Percentiles rank a stretch among this genome's conserved stretches.
These are phyloP conservation scores for Rhizopus stolonifer DNA, from an alignment of 371 early-diverging fungal species.

Conservation along the genomic window DNA sequence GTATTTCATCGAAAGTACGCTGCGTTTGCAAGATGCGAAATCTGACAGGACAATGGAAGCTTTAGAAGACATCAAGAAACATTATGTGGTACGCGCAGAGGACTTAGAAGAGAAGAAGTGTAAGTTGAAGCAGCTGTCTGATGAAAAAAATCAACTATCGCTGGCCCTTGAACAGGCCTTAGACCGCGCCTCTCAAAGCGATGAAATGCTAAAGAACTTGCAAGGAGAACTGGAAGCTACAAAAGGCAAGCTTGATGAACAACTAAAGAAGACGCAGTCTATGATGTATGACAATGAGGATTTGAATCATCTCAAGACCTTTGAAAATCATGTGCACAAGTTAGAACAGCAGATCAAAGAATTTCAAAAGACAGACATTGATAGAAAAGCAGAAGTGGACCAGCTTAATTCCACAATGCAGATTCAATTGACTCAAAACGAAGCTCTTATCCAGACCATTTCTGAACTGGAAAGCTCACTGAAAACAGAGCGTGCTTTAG, in stretches of 20 bases:
- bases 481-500: conserved; percentile 24
- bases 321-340: conserved; percentile 19
- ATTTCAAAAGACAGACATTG: conserved; percentile 1
- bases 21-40: conserved; percentile 36
- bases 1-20: conserved; percentile 29
- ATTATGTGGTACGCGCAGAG: conserved; percentile 26
- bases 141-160: conserved; percentile 26
- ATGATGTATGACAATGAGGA: conserved; percentile 15
- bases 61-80: conserved; percentile 34
- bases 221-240: conserved; percentile 18
- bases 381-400: conserved; percentile 8
- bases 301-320: conserved; percentile 5
- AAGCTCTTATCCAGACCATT: conserved; percentile 15
- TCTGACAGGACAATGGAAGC: conserved; percentile 27
- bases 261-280: neutral
- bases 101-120: conserved; percentile 29
- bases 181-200: conserved; percentile 26
- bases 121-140: conserved; percentile 18
- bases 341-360: conserved; percentile 27
- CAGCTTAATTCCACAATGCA: conserved; percentile 9
- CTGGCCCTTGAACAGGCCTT: conserved; percentile 14
- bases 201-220: conserved; percentile 14
- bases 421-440: conserved; percentile 5
- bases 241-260: conserved; percentile 10
- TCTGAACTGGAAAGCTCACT: conserved; percentile 17